Conservation (phyloP, 2,329 filamentous ascomycete species). For the Claviceps pusilla region DNA sequence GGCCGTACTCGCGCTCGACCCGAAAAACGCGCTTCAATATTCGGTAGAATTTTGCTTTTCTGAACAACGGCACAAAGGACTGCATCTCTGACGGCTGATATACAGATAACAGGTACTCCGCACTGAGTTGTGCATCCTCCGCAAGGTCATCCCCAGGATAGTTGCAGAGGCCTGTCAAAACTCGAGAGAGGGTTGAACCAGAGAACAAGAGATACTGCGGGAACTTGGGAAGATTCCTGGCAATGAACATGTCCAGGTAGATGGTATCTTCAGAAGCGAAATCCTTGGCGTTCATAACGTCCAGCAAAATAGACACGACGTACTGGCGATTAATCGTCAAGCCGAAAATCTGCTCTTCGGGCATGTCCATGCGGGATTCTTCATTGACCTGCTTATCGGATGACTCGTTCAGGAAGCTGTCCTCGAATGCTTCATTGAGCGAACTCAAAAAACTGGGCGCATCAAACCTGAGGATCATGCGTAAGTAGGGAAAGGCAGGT, state of each 20-base stretch:
- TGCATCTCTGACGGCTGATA: constrained; percentile 79
- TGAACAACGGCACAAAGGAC: constrained; percentile 61
- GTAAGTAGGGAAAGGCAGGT: constrained; percentile 72
- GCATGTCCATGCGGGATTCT: constrained; percentile 32
- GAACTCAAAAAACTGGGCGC: constrained; percentile 86
- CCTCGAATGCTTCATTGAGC: constrained; percentile 93
- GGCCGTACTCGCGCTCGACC: constrained; percentile 61
- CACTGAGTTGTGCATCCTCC: constrained; percentile 92
- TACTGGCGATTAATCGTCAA: constrained; percentile 79
- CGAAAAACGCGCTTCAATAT: constrained; percentile 84
- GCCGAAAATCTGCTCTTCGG: constrained; percentile 52
- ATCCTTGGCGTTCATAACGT: constrained; percentile 67
- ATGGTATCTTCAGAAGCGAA: constrained; percentile 74
- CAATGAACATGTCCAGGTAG: constrained; percentile 97
- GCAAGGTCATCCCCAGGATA: constrained; percentile 68
- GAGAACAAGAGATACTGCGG: constrained; percentile 87
- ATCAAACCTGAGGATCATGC: constrained; percentile 74
- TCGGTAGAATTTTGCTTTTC: constrained; percentile 70
- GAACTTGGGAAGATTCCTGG: constrained; percentile 88
- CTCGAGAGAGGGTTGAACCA: constrained; percentile 67
- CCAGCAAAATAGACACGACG: constrained; percentile 75
- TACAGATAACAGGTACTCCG: constrained; percentile 83
- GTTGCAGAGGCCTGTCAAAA: constrained; percentile 68
- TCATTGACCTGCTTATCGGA: constrained; percentile 47
- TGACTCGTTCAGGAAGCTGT: constrained; percentile 76